Evolutionary conservation across 306 rosid genomes (phyloP).

Genomic region (Cajanus cajan): DNA sequence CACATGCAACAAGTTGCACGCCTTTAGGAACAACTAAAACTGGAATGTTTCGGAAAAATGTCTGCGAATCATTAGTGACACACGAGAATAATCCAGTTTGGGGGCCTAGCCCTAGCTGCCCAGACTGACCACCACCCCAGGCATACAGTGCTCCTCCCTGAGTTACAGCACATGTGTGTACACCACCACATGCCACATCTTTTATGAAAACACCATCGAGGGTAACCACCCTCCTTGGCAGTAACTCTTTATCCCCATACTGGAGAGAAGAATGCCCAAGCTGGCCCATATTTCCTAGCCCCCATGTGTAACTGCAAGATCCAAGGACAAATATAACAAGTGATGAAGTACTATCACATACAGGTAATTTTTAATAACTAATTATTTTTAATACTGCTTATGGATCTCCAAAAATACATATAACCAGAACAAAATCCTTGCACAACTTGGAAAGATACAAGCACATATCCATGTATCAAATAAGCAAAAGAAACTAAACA

Average conservation of each 20-base stretch:
- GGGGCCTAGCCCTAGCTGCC: constrained; percentile 95
- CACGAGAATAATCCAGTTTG: constrained; percentile 80
- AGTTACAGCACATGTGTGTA: constrained; percentile 84
- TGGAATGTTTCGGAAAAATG: constrained; percentile 73
- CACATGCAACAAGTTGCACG: constrained; percentile 83
- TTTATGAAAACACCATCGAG: constrained; percentile 65
- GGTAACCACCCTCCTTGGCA: constrained; percentile 89
- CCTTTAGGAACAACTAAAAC: constrained; percentile 75
- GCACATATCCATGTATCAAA: background rate
- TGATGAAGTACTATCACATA: constrained; percentile 5
- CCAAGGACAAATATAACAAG: constrained; percentile 31
- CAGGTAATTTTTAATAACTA: background rate
- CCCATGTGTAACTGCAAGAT: constrained; percentile 85
- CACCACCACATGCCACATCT: constrained; percentile 84
- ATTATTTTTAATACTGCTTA: background rate
- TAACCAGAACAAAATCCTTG: background rate
- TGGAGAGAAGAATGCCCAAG: constrained; percentile 97
- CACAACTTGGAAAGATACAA: background rate
- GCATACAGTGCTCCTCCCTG: constrained; percentile 81
- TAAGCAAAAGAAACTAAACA: background rate
- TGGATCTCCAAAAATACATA: background rate
- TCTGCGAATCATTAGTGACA: constrained; percentile 50
- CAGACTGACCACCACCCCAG: constrained; percentile 95
- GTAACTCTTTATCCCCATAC: constrained; percentile 74
- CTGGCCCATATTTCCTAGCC: constrained; percentile 92